Evolutionary conservation across 176 grass and related monocot genomes (phyloP), one percentile per base, ranked within the genome.

Genomic region (Lolium multiflorum): DNA sequence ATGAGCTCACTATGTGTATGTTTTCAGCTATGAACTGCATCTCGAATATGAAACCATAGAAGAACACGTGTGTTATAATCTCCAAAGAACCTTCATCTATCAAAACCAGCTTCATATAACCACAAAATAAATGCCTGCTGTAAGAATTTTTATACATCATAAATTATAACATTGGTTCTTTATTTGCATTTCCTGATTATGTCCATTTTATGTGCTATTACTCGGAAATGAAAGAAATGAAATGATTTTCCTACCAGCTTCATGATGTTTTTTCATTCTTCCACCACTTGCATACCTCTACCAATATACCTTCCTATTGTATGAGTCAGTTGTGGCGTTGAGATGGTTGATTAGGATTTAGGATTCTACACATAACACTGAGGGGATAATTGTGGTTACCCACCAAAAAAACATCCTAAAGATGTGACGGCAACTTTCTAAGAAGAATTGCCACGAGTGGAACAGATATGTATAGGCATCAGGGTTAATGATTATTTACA

Each of bases 171-270:
- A 65, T 65, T 65, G 25, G 62, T 65, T 65, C 61, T 65, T 65
- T 26, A 6, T 31, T 65, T 64, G 3, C 61, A 10, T 64, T 31
- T 65, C 62, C 25, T 31, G 25, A 25, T 5, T 15, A 31, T 31
- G 11, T 15, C 62, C 62, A 31, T 31, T 28, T 31, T 35, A 31
- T 65, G 25, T 65, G 62, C 59, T 62, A 62, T 62, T 25, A 25
- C 21, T 62, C 59, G 24, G 61, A 43, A 43, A 25, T 74, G 21
- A 74, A 44, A 74, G 71, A 74, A 49, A 74, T 50, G 21, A 74
- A 74, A 37, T 66, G 25, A 66, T 66, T 37, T 63, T 62, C 26
- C 6, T 37, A 66, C 63, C 63, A 66, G 14, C 26, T 17, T 66
- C 13, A 66, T 66, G 26, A 35, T 66, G 5, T 37, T 66, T 15